phyloP scores from a whole-genome alignment of 192 early-diverging fungal genomes.

The Coemansia brasiliensis region DNA sequence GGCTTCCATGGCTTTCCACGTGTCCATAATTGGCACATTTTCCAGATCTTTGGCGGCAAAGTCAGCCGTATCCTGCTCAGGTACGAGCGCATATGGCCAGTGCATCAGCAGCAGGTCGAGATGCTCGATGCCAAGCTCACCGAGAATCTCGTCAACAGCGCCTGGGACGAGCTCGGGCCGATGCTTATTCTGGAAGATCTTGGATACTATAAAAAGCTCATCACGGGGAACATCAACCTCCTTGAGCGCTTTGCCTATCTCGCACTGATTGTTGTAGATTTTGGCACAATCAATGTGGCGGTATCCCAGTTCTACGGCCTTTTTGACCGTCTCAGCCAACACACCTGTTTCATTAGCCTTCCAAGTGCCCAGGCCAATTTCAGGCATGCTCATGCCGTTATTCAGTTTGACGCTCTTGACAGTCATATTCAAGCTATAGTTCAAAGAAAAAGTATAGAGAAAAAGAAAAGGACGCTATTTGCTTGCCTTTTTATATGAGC shows the following conservation, averaged over 20 bases:
- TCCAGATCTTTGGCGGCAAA: constrained; percentile 48
- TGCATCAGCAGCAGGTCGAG: constrained; percentile 85
- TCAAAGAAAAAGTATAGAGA: neutral
- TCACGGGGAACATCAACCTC: constrained; percentile 64
- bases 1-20: constrained; percentile 83
- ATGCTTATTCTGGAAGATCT: constrained; percentile 70
- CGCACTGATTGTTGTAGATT: constrained; percentile 74
- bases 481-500: neutral
- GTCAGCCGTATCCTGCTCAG: constrained; percentile 22
- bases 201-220: constrained; percentile 79
- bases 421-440: constrained; percentile 10
- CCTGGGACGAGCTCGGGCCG: constrained; percentile 61
- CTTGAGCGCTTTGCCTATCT: constrained; percentile 74
- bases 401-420: constrained; percentile 57
- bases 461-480: neutral
- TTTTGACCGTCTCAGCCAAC: constrained; percentile 60
- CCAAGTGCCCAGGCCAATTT: constrained; percentile 68
- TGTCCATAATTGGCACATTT: constrained; percentile 63
- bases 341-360: constrained; percentile 57
- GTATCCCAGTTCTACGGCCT: constrained; percentile 67
- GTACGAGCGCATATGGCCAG: constrained; percentile 72
- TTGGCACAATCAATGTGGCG: constrained; percentile 71
- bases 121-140: constrained; percentile 70
- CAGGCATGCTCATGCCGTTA: constrained; percentile 65
- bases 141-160: constrained; percentile 64